Evolutionary conservation across 192 early-diverging fungal genomes (phyloP), one percentile per base, ranked within the genome.

Genomic region (Coemansia asiatica): DNA sequence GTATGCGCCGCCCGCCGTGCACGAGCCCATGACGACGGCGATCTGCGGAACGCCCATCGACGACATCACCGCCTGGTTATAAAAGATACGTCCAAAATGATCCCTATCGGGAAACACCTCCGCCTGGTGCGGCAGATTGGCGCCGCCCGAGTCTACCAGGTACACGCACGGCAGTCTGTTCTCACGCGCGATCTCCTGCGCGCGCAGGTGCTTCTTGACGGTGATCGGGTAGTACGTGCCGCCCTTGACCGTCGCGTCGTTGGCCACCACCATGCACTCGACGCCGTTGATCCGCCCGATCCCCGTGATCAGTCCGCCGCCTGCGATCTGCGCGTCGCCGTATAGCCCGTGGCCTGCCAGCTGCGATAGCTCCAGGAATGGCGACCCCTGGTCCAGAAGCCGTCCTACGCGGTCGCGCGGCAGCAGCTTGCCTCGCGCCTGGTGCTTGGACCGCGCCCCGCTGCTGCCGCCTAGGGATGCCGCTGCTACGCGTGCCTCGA

Each of bases 211-310:
- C 86, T 98, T 98, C 84, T 96, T 96, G 53, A 97, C 96, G 54
- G 91, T 89, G 55, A 91, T 89, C 36, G 96, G 96, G 67, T 94
- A 98, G 83, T 98, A 98, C 47, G 94, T 91, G 60, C 96, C 96
- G 69, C 96, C 96, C 83, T 98, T 98, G 59, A 98, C 96, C 1
- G 96, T 98, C 2, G 94, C 90, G 76, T 98, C 95, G 79, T 98
- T 98, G 18, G 96, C 95, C 22, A 98, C 92, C 56, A 98, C 89
- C 86, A 98, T 90, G 82, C 96, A 97, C 79, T 96, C 93, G 23
- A 93, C 85, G 21, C 94, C 95, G 79, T 85, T 88, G 25, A 98
- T 89, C 13, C 94, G 85, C 27, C 96, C 96, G 74, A 98, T 93
- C 44, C 96, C 96, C n/a, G 96, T 94, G 61, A 98, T 94, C 35